These are phyloP conservation scores for Draba incana DNA, from an alignment of 345 rosid genomes.

Conservation along the genomic window DNA sequence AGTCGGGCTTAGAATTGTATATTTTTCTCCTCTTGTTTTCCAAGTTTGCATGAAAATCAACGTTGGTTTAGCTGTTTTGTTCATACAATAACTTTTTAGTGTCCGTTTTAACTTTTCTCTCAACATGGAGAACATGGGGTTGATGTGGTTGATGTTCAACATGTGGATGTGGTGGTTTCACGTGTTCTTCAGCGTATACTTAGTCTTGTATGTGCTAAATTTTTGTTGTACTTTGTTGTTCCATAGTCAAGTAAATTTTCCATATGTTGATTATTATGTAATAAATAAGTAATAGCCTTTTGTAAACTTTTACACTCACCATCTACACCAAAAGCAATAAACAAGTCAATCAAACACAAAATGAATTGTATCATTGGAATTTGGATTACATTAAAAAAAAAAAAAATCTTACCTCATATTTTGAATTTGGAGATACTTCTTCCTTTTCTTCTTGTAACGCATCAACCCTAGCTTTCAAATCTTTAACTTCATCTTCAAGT, in stretches of 20 bases:
- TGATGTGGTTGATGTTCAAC: conserved; percentile 85
- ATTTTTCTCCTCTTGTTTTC: conserved; percentile 38
- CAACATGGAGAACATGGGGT: conserved; percentile 98
- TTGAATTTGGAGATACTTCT: conserved; percentile 39
- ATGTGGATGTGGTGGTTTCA: conserved; percentile 84
- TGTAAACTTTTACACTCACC: conserved; percentile 50
- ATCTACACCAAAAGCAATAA: conserved; percentile 16
- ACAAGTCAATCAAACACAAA: not conserved
- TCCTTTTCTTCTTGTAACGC: conserved; percentile 50
- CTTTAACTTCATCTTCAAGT: conserved; percentile 49
- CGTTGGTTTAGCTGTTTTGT: conserved; percentile 15
- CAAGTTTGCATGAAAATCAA: not conserved
- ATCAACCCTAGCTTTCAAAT: conserved; percentile 35
- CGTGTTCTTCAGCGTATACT: conserved; percentile 83
- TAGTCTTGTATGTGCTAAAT: conserved; percentile 60
- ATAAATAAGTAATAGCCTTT: conserved; percentile 27
- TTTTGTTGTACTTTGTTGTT: conserved; percentile 9
- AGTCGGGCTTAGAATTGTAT: conserved; percentile 97
- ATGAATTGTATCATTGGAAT: not conserved
- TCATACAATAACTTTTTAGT: not conserved
- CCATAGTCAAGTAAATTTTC: too few relatives aligned
- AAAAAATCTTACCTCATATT: conserved; percentile 43
- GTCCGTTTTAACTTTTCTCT: conserved; percentile 23
- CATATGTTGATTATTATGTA: too few relatives aligned
- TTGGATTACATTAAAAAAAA: not conserved